Base-by-base conservation (phyloP, 2,329 filamentous ascomycete genomes). In the Pestalotiopsis sp. region DNA sequence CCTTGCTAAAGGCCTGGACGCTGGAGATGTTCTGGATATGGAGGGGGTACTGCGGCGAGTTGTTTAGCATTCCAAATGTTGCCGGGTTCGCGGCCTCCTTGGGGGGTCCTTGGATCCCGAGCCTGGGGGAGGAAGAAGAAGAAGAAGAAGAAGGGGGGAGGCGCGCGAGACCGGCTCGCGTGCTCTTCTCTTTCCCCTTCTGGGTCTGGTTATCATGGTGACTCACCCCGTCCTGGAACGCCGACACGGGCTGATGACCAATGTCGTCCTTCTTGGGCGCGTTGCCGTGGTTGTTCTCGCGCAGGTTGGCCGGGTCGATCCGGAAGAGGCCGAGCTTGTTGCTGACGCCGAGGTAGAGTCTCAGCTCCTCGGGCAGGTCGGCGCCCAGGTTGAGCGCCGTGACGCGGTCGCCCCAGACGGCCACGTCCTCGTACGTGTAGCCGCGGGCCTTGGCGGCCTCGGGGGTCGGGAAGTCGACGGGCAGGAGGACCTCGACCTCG, bases 151-250 rank as follows among this genome's bases (percentile, higher is more conserved):
- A 20, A 60, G 57, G 36, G 17, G 49, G n/a, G 23, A 25, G 3
- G 27, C 45, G 17, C 45, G n/a, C 45, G 45, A 52, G 45, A n/a
- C 45, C 14, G 45, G 14, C 45, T 52, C 45, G 45, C 45, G n/a
- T 17, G 17, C 6, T 17, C 11, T 20, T n/a, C 20, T 9, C 45
- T 52, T 23, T 4, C n/a, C 17, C 17, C 7, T 52, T 3, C 4
- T 9, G 31, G 31, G 31, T 36, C 31, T 36, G 7, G 31, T 11
- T 20, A 52, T n/a, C 45, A 52, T n/a, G 7, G 20, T 7, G n/a
- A 80, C 88, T 79, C 82, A 92, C 90, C 59, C 88, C 88, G 77
- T 94, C 92, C 70, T 91, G 89, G 76, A 93, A 93, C 64, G 89
- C 89, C 13, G 91, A 86, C 5, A 88, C 82, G 1, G 90, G 88